Percentiles rank a stretch among this genome's conserved stretches.
phyloP scores from a whole-genome alignment of 805 yeast species.

The Yarrowia deformans region DNA sequence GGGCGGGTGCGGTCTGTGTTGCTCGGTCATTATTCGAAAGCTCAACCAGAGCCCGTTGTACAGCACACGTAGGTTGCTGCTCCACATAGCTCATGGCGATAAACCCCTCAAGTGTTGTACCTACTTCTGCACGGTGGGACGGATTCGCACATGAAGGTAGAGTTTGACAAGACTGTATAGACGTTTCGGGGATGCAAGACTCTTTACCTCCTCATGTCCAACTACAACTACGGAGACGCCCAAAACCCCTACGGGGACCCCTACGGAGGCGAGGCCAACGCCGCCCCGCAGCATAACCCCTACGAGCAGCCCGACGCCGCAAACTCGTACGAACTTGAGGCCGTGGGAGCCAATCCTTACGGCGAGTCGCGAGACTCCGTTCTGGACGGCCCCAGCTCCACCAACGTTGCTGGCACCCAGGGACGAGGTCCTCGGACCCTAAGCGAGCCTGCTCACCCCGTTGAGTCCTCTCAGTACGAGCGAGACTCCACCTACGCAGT shows the following conservation, averaged over 20 bases:
- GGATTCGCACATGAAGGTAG: conserved; percentile 12
- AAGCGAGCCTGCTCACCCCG: conserved; percentile 23
- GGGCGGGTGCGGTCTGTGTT: no score
- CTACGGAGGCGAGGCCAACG: conserved; percentile 5
- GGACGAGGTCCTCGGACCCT: conserved; percentile 11
- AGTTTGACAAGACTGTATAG: conserved; percentile 15
- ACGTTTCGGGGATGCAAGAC: neutral
- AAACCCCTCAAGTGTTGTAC: conserved; percentile 14
- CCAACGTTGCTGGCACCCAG: conserved; percentile 15
- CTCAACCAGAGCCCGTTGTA: no score
- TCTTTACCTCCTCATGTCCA: conserved; percentile 29
- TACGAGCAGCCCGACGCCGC: conserved; percentile 29
- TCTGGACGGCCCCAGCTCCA: conserved; percentile 22
- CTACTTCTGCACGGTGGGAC: conserved; percentile 2
- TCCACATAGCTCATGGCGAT: neutral
- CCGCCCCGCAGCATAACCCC: conserved; percentile 7
- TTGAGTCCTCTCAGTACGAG: neutral
- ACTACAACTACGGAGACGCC: conserved; percentile 34
- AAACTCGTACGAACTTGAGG: conserved; percentile 33
- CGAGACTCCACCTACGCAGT: conserved; percentile 2
- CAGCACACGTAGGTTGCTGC: neutral
- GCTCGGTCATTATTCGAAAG: no score
- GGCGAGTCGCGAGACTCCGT: conserved; percentile 35
- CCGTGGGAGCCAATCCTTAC: conserved; percentile 29
- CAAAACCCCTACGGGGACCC: conserved; percentile 38